Evolutionary conservation across 352 stramenopile genomes (phyloP).

Genomic region (Phytophthora europaea): DNA sequence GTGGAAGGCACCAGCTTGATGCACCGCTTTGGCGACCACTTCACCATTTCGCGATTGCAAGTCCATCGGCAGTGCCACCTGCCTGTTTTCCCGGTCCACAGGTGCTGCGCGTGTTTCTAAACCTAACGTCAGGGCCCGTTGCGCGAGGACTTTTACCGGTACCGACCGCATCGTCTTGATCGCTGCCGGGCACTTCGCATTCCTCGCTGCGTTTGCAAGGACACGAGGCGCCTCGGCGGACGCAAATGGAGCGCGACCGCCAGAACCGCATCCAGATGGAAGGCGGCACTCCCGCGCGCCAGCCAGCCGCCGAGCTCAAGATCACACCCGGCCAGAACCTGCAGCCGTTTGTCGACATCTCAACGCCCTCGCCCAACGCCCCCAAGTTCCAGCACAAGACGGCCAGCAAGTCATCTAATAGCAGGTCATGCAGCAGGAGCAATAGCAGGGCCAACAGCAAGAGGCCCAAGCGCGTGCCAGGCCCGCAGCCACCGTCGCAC

Average conservation of each 20-base stretch:
- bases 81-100: constrained; percentile 28
- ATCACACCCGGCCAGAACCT: constrained; percentile 56
- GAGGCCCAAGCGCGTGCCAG: constrained; percentile 25
- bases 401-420: background rate
- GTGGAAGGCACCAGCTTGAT: constrained; percentile 13
- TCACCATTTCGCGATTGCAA: constrained; percentile 38
- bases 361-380: constrained; percentile 58
- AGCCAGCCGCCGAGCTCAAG: constrained; percentile 47
- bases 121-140: background rate
- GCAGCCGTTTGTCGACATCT: constrained; percentile 76
- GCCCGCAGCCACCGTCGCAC: constrained; percentile 8
- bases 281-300: background rate
- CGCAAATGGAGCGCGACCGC: constrained; percentile 41
- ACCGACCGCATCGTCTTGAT: constrained; percentile 29
- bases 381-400: constrained; percentile 14
- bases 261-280: background rate
- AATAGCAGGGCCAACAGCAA: constrained; percentile 5
- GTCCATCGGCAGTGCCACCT: constrained; percentile 34
- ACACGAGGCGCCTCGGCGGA: constrained; percentile 22
- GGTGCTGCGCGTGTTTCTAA: constrained; percentile 33
- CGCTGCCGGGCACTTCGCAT: constrained; percentile 28
- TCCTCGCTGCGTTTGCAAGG: constrained; percentile 18
- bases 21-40: constrained; percentile 8
- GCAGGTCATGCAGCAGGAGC: constrained; percentile 1
- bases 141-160: constrained; percentile 13